Conservation (phyloP, 768 basidiomycete genomes). For the Lentinula guzmanii region DNA sequence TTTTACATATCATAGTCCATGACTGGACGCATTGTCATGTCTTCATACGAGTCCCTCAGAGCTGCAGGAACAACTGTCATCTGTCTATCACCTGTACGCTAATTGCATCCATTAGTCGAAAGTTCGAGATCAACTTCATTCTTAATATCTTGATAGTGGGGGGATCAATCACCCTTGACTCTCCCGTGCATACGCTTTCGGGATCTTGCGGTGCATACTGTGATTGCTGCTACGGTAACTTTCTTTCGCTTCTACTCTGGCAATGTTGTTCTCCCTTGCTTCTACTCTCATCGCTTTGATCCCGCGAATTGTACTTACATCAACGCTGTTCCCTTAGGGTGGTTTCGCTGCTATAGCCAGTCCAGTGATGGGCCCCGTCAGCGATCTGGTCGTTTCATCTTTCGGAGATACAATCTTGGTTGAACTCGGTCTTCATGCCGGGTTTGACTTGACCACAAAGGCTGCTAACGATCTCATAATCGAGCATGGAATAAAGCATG, state of each 20-base stretch:
- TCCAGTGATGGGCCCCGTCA: conserved; percentile 49
- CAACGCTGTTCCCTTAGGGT: conserved; percentile 19
- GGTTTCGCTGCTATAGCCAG: conserved; percentile 39
- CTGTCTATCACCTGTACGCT: conserved; percentile 55
- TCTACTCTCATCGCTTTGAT: neutral
- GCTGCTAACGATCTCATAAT: conserved; percentile 48
- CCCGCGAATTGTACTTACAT: neutral
- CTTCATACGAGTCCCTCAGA: conserved; percentile 55
- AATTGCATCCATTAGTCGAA: neutral
- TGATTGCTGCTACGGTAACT: conserved; percentile 52
- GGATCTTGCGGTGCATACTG: conserved; percentile 55
- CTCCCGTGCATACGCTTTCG: conserved; percentile 62
- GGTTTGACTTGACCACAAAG: conserved; percentile 45
- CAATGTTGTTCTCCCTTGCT: neutral
- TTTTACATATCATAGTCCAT: conserved; percentile 34
- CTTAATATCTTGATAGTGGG: conserved; percentile 41
- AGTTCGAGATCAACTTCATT: neutral
- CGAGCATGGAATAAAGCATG: conserved; percentile 38
- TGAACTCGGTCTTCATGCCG: conserved; percentile 47
- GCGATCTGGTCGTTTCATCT: conserved; percentile 42
- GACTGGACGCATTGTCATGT: conserved; percentile 58
- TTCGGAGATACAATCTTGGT: conserved; percentile 56
- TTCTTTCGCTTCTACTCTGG: conserved; percentile 5
- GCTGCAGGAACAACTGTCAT: conserved; percentile 54
- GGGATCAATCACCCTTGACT: conserved; percentile 55